Evolutionary conservation across 208 protist genomes (phyloP), one percentile per base, ranked within the genome.

Genomic region (Leishmania amazonensis): DNA sequence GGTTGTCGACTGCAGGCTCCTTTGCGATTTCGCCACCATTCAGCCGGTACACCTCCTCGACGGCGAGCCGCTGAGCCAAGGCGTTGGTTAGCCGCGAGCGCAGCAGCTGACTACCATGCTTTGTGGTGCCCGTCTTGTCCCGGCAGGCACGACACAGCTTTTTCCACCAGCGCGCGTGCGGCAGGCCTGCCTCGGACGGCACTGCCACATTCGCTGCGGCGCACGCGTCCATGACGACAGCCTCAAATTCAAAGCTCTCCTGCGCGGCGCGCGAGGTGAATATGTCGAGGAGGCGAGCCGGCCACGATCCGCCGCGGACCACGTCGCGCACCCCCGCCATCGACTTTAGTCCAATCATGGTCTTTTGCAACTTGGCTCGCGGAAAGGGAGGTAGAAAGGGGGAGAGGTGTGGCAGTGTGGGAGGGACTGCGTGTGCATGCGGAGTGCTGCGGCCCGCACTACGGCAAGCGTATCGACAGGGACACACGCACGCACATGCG

Each of bases 261-360:
- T 47, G 58, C 31, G 84, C 82, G 31, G 78, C 49, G 60, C 81
- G 80, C 7, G 57, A 58, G n/a, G 87, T 87, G 62, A 93, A 71
- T 49, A 85, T 47, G 75, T 96, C 91, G 67, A 88, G 38, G 64
- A 91, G 53, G 42, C 87, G 91, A 51, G 80, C 58, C 0, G 82
- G 76, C 40, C 92, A 38, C 45, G 84, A 81, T 35, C 90, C 89
- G 68, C 88, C 86, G n/a, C 87, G 78, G 9, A 85, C 76, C 24
- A 97, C 47, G 77, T 96, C 91, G 38, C 94, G 92, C 81, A 97
- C 95, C 13, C 93, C 95, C n/a, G 93, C 94, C 91, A 97, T 96
- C 24, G 90, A 86, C 79, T 94, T 94, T 21, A 87, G 78, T 24
- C 89, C 87, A 24, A 94, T 45, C 90, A 97, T 96, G n/a, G 13